Evolutionary conservation across 257 asterid genomes (phyloP), one percentile per base, ranked within the genome.

Genomic region (Verbena officinalis): DNA sequence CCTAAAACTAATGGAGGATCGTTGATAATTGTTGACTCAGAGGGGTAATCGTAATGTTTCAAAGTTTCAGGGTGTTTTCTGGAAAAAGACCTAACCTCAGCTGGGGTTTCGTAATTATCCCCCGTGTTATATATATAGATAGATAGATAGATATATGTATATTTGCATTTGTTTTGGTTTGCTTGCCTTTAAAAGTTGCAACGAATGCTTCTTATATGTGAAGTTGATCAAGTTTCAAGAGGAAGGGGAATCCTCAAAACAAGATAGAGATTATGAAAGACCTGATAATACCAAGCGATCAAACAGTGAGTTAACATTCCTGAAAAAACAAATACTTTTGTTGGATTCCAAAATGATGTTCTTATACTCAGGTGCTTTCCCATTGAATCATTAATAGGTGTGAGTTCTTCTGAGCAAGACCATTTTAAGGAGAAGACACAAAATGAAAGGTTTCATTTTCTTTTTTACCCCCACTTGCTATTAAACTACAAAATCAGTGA

Each of bases 371-470:
- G 34, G 14, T 46, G 24, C 64, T 9, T 45, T 45, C 22, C 13
- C 33, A 11, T 44, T 68, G 74, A 59, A 22, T 60, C 60, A 33
- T 54, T 64, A 10, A 11, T 73, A 82, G 85, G 81, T 70, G 48
- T 59, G 59, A 69, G 64, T 54, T 49, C 78, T 34, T 75, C 80
- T 34, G 58, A 61, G 45, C 78, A 67, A 62, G 72, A 64, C 49
- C 72, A 68, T 60, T 64, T 67, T 2, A 44, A 63, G 75, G 82
- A 77, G 58, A 77, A 64, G 58, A 39, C 67, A 36, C 81, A 52
- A 82, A 79, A 52, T 53, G 84, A 81, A 75, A 81, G 96, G 96
- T 86, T 33, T 5, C 2, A 27, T 27, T 27, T 27, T 52, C 33
- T 10, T 15, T 9, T 21, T 46, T 55, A 1, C 3, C 16, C 46